These are phyloP conservation scores for Xylaria palmicola DNA, from an alignment of 495 filamentous ascomycete genomes.

Conservation along the genomic window DNA sequence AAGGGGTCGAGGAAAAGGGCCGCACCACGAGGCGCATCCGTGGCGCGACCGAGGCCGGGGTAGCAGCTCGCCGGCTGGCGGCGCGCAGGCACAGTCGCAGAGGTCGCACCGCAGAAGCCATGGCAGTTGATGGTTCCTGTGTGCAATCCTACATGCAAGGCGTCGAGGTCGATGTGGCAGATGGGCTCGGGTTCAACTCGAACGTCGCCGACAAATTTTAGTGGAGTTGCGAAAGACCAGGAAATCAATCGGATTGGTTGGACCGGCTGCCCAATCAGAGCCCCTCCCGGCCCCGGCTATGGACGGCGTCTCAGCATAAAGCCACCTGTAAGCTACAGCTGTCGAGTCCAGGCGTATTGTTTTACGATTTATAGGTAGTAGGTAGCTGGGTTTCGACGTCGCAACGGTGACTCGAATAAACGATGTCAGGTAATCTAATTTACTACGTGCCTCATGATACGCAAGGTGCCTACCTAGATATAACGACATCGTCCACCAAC, in stretches of 20 bases:
- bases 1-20: constrained; percentile 40
- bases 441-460: too few species aligned
- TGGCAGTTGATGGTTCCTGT: constrained; percentile 23
- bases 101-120: constrained; percentile 51
- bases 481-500: not conserved
- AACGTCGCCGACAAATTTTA: constrained; percentile 10
- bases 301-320: not conserved
- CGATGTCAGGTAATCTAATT: too few species aligned
- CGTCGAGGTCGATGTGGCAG: not conserved
- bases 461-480: not conserved
- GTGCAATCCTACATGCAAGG: constrained; percentile 1
- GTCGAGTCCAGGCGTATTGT: not conserved
- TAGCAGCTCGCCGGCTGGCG: constrained; percentile 32
- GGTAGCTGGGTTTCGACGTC: too few species aligned
- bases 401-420: too few species aligned
- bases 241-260: not conserved
- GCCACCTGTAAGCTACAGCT: not conserved
- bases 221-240: constrained; percentile 6
- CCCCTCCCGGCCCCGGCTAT: not conserved
- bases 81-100: constrained; percentile 47
- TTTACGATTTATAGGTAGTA: too few species aligned
- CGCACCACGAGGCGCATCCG: constrained; percentile 31
- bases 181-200: not conserved
- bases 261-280: not conserved
- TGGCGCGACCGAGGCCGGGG: constrained; percentile 19